A percentile compares a stretch with the other conserved stretches of the same genome.
phyloP scores from a whole-genome alignment of 2,329 filamentous ascomycete genomes.

The Paecilomyces sp. region DNA sequence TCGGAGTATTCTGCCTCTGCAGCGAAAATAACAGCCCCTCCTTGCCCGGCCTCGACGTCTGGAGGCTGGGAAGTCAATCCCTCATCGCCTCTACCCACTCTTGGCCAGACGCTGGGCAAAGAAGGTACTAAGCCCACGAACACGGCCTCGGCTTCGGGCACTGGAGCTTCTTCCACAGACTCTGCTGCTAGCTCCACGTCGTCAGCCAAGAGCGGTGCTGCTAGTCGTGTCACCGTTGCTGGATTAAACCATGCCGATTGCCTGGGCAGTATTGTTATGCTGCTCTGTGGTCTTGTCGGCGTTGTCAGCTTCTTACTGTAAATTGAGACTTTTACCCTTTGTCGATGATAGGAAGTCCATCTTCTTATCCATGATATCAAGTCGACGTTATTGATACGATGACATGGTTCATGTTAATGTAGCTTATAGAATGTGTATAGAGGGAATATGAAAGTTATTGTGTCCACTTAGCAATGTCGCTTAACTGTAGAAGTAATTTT shows the following conservation, averaged over 20 bases:
- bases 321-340: neutral
- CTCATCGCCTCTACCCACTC: constrained; percentile 59
- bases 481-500: neutral
- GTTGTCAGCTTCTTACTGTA: constrained; percentile 17
- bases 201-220: neutral
- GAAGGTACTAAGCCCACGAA: constrained; percentile 8
- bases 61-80: constrained; percentile 68
- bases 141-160: constrained; percentile 1
- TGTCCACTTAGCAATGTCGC: neutral
- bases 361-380: neutral
- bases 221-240: constrained; percentile 5
- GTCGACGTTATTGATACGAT: neutral
- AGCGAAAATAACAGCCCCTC: constrained; percentile 52
- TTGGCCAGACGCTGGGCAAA: constrained; percentile 46
- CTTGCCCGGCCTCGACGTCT: constrained; percentile 63
- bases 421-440: neutral
- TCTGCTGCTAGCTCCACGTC: constrained; percentile 6
- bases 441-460: neutral
- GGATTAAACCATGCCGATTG: constrained; percentile 10
- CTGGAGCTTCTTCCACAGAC: constrained; percentile 4
- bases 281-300: constrained; percentile 14
- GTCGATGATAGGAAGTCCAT: neutral
- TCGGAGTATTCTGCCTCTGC: constrained; percentile 61
- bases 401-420: neutral
- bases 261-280: constrained; percentile 10